Percentiles rank a stretch among this genome's conserved stretches.
Conservation (phyloP, 441 rosid species). For the Iberis amara region DNA sequence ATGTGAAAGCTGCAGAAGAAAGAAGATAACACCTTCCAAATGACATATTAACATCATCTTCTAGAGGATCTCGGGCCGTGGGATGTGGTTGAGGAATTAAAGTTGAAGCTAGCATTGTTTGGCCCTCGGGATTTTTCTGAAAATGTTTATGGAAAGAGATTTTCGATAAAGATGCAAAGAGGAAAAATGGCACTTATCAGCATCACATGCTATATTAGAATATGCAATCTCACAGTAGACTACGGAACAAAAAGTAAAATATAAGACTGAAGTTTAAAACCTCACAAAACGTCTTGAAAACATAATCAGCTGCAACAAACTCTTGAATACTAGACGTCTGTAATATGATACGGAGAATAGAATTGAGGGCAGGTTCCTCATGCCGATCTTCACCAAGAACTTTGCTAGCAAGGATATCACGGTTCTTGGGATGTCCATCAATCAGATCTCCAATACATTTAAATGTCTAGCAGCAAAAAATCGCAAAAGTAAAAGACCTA, state of each 20-base stretch:
- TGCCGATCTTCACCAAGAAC: conserved; percentile 89
- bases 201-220: conserved; percentile 7
- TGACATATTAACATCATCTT: conserved; percentile 91
- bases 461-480: conserved; percentile 54
- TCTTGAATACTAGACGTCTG: conserved; percentile 83
- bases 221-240: conserved; percentile 9
- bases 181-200: neutral
- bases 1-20: conserved; percentile 9
- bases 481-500: conserved; percentile 21
- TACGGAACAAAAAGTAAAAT: conserved; percentile 3
- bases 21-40: conserved; percentile 77
- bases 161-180: conserved; percentile 15
- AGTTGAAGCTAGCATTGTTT: conserved; percentile 83
- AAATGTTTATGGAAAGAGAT: conserved; percentile 10
- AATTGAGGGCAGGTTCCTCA: conserved; percentile 86
- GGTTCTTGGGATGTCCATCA: conserved; percentile 71
- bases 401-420: conserved; percentile 77
- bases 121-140: conserved; percentile 85
- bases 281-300: conserved; percentile 89
- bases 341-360: conserved; percentile 83
- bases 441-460: conserved; percentile 79
- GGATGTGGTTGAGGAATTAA: conserved; percentile 84
- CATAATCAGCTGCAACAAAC: conserved; percentile 85
- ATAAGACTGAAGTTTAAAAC: conserved; percentile 37
- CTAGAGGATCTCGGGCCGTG: conserved; percentile 53